Conservation (phyloP, 257 asterid species). For the Solanum pennellii region DNA sequence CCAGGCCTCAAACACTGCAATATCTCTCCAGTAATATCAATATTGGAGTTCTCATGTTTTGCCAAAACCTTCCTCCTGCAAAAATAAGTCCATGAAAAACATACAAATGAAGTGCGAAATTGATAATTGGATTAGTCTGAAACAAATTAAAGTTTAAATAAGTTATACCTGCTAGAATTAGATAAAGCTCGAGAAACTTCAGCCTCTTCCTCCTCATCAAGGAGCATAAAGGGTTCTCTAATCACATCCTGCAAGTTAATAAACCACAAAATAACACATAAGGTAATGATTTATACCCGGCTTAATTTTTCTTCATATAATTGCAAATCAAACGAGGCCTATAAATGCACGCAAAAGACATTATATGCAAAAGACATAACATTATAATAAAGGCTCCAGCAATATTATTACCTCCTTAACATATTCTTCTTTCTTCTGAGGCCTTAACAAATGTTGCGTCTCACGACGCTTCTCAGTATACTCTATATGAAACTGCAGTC, state of each 20-base stretch:
- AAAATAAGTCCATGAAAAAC: background rate
- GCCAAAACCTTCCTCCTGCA: constrained; percentile 54
- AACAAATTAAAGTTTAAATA: background rate
- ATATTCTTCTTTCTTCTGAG: constrained; percentile 27
- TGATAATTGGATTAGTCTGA: background rate
- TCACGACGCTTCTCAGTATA: constrained; percentile 6
- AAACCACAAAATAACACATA: background rate
- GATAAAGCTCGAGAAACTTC: constrained; percentile 35
- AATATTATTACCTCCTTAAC: constrained; percentile 34
- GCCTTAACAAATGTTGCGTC: constrained; percentile 9
- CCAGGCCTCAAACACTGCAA: constrained; percentile 66
- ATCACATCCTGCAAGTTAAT: constrained; percentile 35
- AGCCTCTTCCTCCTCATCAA: constrained; percentile 45
- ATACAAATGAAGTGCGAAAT: background rate
- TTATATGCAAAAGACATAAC: background rate
- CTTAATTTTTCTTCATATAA: background rate
- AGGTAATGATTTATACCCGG: background rate
- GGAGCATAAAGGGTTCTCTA: constrained; percentile 59
- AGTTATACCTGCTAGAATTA: constrained; percentile 31
- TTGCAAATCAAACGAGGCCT: background rate
- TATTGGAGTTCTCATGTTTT: constrained; percentile 52
- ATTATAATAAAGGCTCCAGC: background rate
- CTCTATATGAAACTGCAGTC: constrained; percentile 22
- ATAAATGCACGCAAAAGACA: background rate
- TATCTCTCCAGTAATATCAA: constrained; percentile 64